These are phyloP conservation scores for Phaeosphaeriaceae sp. DNA, from an alignment of 2,329 filamentous ascomycete genomes.

Conservation along the genomic window DNA sequence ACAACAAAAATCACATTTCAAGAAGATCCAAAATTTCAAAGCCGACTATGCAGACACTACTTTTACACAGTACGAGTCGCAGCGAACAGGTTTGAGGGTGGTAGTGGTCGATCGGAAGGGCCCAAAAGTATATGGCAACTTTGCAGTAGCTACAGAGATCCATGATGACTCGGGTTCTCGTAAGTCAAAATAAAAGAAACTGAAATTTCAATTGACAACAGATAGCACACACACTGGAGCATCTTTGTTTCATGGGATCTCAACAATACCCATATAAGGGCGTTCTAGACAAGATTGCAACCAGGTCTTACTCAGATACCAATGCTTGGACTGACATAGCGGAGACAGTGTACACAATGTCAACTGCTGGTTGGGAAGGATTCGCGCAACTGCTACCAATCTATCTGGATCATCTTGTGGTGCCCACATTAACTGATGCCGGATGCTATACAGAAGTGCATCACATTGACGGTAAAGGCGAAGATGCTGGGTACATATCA, in stretches of 20 bases:
- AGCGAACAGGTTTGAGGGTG: conserved; percentile 91
- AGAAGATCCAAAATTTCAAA: conserved; percentile 82
- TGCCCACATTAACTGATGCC: conserved; percentile 90
- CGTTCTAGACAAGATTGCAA: conserved; percentile 90
- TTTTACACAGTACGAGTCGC: conserved; percentile 95
- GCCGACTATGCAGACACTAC: conserved; percentile 87
- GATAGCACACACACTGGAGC: conserved; percentile 58
- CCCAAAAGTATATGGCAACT: conserved; percentile 89
- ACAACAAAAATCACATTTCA: conserved; percentile 67
- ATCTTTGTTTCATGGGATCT: conserved; percentile 71
- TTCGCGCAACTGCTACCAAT: conserved; percentile 93
- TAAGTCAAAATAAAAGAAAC: conserved; percentile 19
- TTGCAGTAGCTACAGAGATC: conserved; percentile 94
- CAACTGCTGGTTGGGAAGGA: conserved; percentile 95
- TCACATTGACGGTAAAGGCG: conserved; percentile 89
- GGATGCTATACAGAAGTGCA: conserved; percentile 95
- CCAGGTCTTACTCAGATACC: conserved; percentile 88
- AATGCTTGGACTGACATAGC: conserved; percentile 98
- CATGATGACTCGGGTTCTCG: conserved; percentile 93
- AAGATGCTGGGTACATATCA: conserved; percentile 74
- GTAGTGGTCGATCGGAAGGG: conserved; percentile 90
- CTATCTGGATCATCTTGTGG: conserved; percentile 91
- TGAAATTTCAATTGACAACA: conserved; percentile 8
- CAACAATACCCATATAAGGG: conserved; percentile 95
- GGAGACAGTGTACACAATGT: conserved; percentile 93